Percentiles rank a stretch among this genome's conserved stretches.
Conservation (phyloP, 2,329 filamentous ascomycete species). For the Fusarium sp. region DNA sequence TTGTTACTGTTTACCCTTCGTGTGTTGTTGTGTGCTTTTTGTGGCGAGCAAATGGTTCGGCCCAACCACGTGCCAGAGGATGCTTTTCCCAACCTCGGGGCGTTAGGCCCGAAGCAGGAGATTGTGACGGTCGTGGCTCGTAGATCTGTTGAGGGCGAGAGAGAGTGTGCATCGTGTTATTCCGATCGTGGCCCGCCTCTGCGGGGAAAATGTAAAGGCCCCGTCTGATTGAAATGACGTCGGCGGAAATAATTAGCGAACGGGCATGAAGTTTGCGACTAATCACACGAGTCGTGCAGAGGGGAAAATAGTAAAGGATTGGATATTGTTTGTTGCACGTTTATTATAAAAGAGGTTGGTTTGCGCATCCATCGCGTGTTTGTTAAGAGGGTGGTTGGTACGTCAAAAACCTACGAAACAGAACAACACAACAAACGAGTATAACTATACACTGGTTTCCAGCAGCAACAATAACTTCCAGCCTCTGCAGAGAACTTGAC, state of each 20-base stretch:
- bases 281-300: conserved; percentile 8
- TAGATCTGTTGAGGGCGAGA: conserved; percentile 2
- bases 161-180: neutral
- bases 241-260: conserved; percentile 21
- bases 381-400: conserved; percentile 34
- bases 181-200: neutral
- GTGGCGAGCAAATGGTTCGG: conserved; percentile 7
- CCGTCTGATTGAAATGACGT: conserved; percentile 25
- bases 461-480: conserved; percentile 10
- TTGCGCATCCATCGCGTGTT: conserved; percentile 18
- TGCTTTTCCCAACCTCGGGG: conserved; percentile 18
- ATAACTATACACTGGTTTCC: conserved; percentile 1
- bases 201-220: neutral
- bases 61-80: conserved; percentile 24
- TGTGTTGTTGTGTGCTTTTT: neutral
- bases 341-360: conserved; percentile 40
- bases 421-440: neutral
- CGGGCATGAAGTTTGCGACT: conserved; percentile 10
- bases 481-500: conserved; percentile 28
- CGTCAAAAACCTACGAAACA: neutral
- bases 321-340: conserved; percentile 27
- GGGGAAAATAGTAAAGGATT: neutral
- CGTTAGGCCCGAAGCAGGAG: conserved; percentile 17
- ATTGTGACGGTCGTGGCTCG: conserved; percentile 26
- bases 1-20: conserved; percentile 4